Conservation (phyloP, 768 basidiomycete species). For the Suillus plorans region DNA sequence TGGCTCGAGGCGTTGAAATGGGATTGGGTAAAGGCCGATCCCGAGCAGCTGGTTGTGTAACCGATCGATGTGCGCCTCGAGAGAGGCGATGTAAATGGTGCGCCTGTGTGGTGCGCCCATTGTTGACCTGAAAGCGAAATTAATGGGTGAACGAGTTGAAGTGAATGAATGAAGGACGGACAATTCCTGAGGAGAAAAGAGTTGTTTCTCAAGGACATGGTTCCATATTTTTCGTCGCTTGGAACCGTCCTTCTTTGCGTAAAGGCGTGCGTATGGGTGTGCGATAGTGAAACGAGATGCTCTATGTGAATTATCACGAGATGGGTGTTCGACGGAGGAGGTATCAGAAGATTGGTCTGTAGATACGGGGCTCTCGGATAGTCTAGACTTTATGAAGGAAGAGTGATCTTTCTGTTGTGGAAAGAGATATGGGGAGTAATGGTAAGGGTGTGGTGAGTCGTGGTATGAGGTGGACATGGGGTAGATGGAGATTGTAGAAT, state of each 20-base stretch:
- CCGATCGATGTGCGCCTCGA: conserved; percentile 71
- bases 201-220: conserved; percentile 69
- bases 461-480: not conserved
- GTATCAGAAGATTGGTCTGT: conserved; percentile 1
- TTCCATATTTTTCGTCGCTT: conserved; percentile 79
- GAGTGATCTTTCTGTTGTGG: conserved; percentile 3
- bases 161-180: conserved; percentile 29
- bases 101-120: conserved; percentile 68
- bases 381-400: conserved; percentile 8
- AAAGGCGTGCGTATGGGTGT: conserved; percentile 70
- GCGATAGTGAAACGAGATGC: conserved; percentile 38
- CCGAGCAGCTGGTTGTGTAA: conserved; percentile 60
- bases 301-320: conserved; percentile 17
- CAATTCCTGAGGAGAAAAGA: conserved; percentile 70
- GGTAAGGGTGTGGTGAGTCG: conserved; percentile 9
- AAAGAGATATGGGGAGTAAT: conserved; percentile 12
- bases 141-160: not conserved
- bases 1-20: conserved; percentile 53
- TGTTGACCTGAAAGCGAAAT: conserved; percentile 44
- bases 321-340: conserved; percentile 14
- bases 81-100: conserved; percentile 67
- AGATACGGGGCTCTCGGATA: conserved; percentile 4
- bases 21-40: conserved; percentile 56
- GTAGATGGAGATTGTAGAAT: not conserved
- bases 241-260: conserved; percentile 59